Evolutionary conservation across 1,139 yeast genomes (phyloP), one percentile per base, ranked within the genome.

Genomic region (Saccharomyces hybrid): DNA sequence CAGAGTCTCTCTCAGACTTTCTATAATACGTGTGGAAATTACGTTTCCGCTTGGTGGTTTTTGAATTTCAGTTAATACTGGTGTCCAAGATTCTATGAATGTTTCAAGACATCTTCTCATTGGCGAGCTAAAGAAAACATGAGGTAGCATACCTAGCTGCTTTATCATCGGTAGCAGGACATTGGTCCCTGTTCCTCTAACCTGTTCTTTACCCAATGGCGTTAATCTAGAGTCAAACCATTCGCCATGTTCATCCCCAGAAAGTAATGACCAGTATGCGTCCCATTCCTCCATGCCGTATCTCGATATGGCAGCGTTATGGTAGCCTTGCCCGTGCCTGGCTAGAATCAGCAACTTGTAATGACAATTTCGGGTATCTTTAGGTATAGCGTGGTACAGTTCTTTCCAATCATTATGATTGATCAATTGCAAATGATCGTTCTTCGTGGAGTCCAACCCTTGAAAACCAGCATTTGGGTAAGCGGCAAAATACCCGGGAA

Each of bases 241-340:
- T 2, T 54, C 48, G 3, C 66, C 66, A 56, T 60, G 52, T 41
- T 58, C 64, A 49, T 67, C 70, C 9, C 71, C 71, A n/a, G 64
- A 77, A 48, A 78, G 59, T 56, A 73, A 74, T 24, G 86, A 74
- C 85, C 86, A 85, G 58, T 82, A 77, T 0, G 65, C 68, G 61
- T 79, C 76, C 91, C 91, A 86, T 24, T 69, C 79, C 12, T 75
- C 70, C 42, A 75, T 68, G 12, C 89, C 86, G 65, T 83, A 84
- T 58, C 78, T 77, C 28, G 72, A 73, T 50, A 80, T 79, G 1
- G 84, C 88, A 24, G 78, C 72, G 61, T 87, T 87, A 64, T 86
- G 93, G 69, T 75, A 81, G 0, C 95, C 95, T 69, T 86, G 87
- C 6, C 95, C 95, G 64, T 87, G 95, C 56, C 95, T 75, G 1